Conservation (phyloP, 179 eudicot species). For the Spergularia azorica region DNA sequence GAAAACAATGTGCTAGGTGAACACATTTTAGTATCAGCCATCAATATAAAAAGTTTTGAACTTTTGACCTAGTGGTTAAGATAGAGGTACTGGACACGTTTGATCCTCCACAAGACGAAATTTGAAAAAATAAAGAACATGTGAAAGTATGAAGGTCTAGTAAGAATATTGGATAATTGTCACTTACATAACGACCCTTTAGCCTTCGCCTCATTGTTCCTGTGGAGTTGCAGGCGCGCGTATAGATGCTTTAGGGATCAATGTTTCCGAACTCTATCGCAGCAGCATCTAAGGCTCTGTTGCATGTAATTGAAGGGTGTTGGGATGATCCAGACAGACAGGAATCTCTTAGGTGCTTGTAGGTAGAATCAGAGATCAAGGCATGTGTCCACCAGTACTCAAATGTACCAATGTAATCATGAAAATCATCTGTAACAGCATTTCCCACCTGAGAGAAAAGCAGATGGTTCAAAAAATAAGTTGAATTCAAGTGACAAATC, state of each 20-base stretch:
- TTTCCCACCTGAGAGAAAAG: slow-evolving; percentile 74
- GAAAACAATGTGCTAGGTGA: background rate
- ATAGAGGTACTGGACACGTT: too few species aligned
- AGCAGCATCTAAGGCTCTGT: slow-evolving; percentile 52
- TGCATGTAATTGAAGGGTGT: slow-evolving; percentile 68
- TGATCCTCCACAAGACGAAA: too few species aligned
- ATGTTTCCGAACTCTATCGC: slow-evolving; percentile 76
- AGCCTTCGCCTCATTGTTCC: slow-evolving; percentile 47
- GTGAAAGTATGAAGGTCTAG: too few species aligned
- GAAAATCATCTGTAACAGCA: slow-evolving; percentile 88
- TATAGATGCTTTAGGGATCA: slow-evolving; percentile 87
- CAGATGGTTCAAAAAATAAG: slow-evolving; percentile 8
- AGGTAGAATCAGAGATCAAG: slow-evolving; percentile 84
- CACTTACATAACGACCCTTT: slow-evolving; percentile 85
- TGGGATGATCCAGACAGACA: slow-evolving; percentile 66
- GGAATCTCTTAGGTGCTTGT: slow-evolving; percentile 43
- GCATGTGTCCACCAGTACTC: slow-evolving; percentile 99
- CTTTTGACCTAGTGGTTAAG: background rate
- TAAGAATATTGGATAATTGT: background rate
- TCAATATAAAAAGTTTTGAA: too few species aligned
- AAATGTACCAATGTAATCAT: slow-evolving; percentile 87
- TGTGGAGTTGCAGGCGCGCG: slow-evolving; percentile 61
- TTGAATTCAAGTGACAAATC: background rate
- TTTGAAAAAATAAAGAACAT: too few species aligned
- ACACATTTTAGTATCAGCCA: background rate